Evolutionary conservation across 2,329 filamentous ascomycete species (phyloP).

Genomic region (Alternaria tenuissima): DNA sequence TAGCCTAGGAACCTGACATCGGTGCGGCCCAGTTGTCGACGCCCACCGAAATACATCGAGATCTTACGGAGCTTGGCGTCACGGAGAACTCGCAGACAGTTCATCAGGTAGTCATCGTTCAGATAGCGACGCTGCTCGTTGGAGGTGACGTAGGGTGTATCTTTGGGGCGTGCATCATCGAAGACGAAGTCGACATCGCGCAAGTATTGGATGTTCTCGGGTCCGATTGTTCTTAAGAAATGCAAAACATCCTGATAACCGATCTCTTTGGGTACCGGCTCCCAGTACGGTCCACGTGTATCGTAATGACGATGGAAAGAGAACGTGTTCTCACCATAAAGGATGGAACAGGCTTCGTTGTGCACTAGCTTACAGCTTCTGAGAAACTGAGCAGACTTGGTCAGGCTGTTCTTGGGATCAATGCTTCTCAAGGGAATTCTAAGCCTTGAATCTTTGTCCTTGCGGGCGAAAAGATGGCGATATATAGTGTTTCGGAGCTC

Average conservation of each 20-base stretch:
- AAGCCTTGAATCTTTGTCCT: conserved; percentile 40
- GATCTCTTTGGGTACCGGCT: conserved; percentile 54
- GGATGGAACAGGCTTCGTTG: conserved; percentile 56
- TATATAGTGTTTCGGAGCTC: conserved; percentile 61
- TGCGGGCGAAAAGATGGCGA: conserved; percentile 51
- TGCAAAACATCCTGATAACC: conserved; percentile 57
- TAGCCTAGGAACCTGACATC: conserved; percentile 57
- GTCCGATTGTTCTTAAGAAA: conserved; percentile 58
- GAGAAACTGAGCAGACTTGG: conserved; percentile 56
- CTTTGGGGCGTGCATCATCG: conserved; percentile 55
- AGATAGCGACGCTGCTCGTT: conserved; percentile 59
- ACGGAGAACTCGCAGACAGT: conserved; percentile 55
- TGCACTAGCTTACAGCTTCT: conserved; percentile 56
- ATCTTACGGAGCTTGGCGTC: conserved; percentile 55
- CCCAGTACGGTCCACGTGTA: conserved; percentile 54
- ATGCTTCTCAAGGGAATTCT: conserved; percentile 39
- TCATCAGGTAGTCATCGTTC: conserved; percentile 57
- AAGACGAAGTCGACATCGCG: conserved; percentile 56
- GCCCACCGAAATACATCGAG: conserved; percentile 54
- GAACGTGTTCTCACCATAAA: conserved; percentile 62
- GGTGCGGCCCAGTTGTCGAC: conserved; percentile 40
- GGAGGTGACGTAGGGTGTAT: conserved; percentile 49
- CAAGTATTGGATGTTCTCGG: conserved; percentile 57
- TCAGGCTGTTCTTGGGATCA: conserved; percentile 39
- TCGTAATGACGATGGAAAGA: conserved; percentile 51